Conservation (phyloP, 2,329 filamentous ascomycete genomes). For the Trichoderma harzianum region DNA sequence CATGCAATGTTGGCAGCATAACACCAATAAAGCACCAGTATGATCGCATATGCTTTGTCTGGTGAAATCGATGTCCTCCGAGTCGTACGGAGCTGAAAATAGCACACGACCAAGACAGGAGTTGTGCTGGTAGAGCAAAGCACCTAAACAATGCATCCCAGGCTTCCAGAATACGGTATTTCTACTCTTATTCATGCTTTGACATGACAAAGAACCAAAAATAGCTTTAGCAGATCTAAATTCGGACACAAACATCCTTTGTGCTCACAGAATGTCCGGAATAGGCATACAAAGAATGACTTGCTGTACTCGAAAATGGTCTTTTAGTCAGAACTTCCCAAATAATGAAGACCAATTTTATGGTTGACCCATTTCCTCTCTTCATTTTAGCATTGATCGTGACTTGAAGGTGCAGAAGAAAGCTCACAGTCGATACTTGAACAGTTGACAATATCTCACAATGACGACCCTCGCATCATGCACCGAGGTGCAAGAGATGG, state of each 20-base stretch:
- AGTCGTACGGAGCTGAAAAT: background rate
- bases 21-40: accelerated
- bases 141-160: no score
- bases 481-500: background rate
- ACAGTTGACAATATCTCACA: background rate
- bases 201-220: background rate
- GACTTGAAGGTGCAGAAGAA: background rate
- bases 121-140: background rate
- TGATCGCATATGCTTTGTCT: background rate
- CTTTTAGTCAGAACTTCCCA: background rate
- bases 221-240: no score
- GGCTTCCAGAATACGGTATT: background rate
- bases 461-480: background rate
- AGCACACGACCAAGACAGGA: background rate
- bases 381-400: background rate
- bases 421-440: background rate
- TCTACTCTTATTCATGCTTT: background rate
- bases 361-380: no score
- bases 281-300: background rate
- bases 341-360: background rate
- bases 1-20: background rate
- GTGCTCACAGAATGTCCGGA: background rate
- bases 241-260: background rate
- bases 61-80: background rate
- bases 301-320: background rate